Base-by-base conservation (phyloP, 352 stramenopile genomes). In the Phytophthora colocasiae region DNA sequence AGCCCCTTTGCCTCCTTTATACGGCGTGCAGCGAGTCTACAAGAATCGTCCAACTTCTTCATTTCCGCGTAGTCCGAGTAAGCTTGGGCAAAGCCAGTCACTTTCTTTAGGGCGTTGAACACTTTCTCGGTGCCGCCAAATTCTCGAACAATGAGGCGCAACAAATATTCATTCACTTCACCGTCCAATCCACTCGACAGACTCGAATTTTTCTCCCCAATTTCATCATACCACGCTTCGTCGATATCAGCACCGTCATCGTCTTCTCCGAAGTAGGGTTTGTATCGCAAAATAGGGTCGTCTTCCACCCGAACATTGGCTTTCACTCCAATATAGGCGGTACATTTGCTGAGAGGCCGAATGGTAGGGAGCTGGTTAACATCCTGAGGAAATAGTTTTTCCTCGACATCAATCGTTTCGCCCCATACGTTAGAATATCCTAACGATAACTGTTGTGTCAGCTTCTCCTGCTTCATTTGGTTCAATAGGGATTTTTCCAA, bases 201-300 rank as follows among this genome's bases (percentile, higher is more conserved):
- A 38, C 32, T 78, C 3, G 64, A 73, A 32, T 78, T 69, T 40
- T 83, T 62, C 43, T 66, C 54, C 12, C 44, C 62, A 51, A 94
- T 73, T 3, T 69, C 63, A 46, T 92, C 83, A 58, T 95, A 95
- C 38, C 83, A 77, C 43, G 82, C 83, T 29, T 90, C 59, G 32
- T 93, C 84, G 31, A 95, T 95, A 45, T 82, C 81, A 49, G 80
- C 87, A 17, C 89, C 88, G 27, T 82, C 77, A 44, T 98, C 92
- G 48, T 98, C 80, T 66, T 98, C 94, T 17, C 91, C 92, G 70
- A 98, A 98, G 71, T 97, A 98, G 7, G 92, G 94, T 22, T 97
- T 79, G 61, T 95, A 92, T 1, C 87, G 81, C 47, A 98, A 63
- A 54, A 95, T 89, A n/a, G 83, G 77, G 58, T 98, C 88, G 61